Evolutionary conservation across 2,329 filamentous ascomycete species (phyloP).

Genomic region (Xylariomycetidae sp.): DNA sequence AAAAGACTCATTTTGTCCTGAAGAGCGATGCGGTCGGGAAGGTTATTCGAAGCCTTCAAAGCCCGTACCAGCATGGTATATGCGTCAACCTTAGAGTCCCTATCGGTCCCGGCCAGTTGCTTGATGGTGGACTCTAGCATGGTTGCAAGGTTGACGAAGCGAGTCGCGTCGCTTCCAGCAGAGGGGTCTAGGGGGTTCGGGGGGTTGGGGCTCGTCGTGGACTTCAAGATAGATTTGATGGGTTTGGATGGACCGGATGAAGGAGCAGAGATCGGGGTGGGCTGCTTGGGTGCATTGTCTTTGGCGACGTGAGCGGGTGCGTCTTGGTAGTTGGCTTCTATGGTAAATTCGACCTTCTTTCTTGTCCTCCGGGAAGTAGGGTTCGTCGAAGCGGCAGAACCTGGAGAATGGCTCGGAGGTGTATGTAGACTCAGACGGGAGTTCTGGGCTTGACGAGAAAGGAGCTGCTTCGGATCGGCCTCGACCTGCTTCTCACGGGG

Average conservation of each 20-base stretch:
- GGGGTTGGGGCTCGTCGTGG: conserved; percentile 39
- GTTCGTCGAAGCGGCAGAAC: conserved; percentile 36
- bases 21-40: conserved; percentile 70
- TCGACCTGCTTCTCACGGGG: conserved; percentile 50
- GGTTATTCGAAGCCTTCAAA: conserved; percentile 74
- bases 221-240: conserved; percentile 73
- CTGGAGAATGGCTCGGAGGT: conserved; percentile 46
- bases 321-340: conserved; percentile 52
- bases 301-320: conserved; percentile 41
- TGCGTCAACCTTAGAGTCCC: conserved; percentile 73
- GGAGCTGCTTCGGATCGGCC: conserved; percentile 31
- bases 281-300: conserved; percentile 29
- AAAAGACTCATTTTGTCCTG: conserved; percentile 72
- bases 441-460: conserved; percentile 34
- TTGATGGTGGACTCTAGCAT: conserved; percentile 84
- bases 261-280: conserved; percentile 37
- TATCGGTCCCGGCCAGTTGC: conserved; percentile 71
- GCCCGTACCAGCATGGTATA: conserved; percentile 76
- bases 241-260: conserved; percentile 40
- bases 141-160: conserved; percentile 56
- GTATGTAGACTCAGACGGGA: conserved; percentile 41
- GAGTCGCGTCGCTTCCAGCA: conserved; percentile 36
- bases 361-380: conserved; percentile 39
- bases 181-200: conserved; percentile 40
- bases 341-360: conserved; percentile 56